Conservation (phyloP, 192 early-diverging fungal species). For the Chytriomyces sp. region DNA sequence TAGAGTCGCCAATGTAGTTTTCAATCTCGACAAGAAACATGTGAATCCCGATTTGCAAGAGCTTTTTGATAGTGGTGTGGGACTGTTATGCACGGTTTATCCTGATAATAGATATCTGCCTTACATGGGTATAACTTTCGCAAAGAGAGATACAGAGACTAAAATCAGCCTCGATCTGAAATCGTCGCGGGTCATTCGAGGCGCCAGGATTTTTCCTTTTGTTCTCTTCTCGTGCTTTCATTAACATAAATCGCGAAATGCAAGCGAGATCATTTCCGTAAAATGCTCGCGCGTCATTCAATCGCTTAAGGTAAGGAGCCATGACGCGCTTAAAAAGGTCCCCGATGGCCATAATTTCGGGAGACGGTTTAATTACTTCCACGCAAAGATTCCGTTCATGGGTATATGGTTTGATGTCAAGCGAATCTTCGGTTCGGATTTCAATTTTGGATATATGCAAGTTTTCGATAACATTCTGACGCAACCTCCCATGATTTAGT, state of each 20-base stretch:
- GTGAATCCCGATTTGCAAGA: slow-evolving; percentile 32
- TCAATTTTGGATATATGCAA: slow-evolving; percentile 80
- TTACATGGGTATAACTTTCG: slow-evolving; percentile 12
- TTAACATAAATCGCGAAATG: slow-evolving; percentile 45
- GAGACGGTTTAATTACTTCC: slow-evolving; percentile 63
- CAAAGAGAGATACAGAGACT: slow-evolving; percentile 18
- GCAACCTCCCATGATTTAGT: no score
- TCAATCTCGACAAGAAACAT: slow-evolving; percentile 28
- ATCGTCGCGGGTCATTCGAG: neutral
- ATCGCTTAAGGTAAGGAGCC: slow-evolving; percentile 32
- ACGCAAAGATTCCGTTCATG: slow-evolving; percentile 70
- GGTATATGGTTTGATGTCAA: slow-evolving; percentile 79
- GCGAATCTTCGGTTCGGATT: slow-evolving; percentile 85
- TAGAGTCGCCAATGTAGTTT: slow-evolving; percentile 13
- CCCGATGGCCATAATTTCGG: slow-evolving; percentile 51
- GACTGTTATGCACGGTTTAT: neutral
- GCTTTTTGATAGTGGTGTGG: neutral
- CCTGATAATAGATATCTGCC: neutral
- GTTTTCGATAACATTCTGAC: slow-evolving; percentile 70
- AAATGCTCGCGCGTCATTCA: slow-evolving; percentile 54
- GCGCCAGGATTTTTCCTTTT: neutral
- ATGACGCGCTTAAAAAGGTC: slow-evolving; percentile 53
- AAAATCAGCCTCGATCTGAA: slow-evolving; percentile 25
- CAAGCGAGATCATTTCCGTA: slow-evolving; percentile 46
- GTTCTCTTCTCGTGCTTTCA: slow-evolving; percentile 47